phyloP scores from a whole-genome alignment of 495 filamentous ascomycete genomes.

The Hyaloscypha variabilis region DNA sequence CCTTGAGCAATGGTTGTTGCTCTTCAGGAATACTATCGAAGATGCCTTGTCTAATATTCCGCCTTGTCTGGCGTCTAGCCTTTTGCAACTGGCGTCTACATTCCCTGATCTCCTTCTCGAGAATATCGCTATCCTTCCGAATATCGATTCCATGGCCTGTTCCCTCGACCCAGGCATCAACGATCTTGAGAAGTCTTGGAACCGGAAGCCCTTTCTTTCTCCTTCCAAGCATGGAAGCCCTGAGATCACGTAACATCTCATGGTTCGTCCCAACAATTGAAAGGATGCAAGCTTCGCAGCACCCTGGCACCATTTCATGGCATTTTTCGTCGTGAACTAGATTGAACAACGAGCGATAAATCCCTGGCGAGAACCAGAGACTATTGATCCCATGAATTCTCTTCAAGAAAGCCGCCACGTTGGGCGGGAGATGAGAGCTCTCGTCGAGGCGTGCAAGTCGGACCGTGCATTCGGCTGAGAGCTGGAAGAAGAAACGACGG shows the following conservation, averaged over 20 bases:
- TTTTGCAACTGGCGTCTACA: slow-evolving; percentile 19
- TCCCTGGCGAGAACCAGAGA: slow-evolving; percentile 37
- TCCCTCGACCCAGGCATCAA: slow-evolving; percentile 45
- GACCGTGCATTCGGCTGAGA: slow-evolving; percentile 40
- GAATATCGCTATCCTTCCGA: not conserved
- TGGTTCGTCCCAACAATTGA: slow-evolving; percentile 42
- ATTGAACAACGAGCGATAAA: slow-evolving; percentile 30
- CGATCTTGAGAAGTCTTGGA: slow-evolving; percentile 37
- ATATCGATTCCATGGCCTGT: slow-evolving; percentile 9
- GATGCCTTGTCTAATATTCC: slow-evolving; percentile 1
- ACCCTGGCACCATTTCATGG: slow-evolving; percentile 26
- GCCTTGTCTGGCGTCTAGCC: slow-evolving; percentile 3
- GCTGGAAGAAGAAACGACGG: slow-evolving; percentile 36
- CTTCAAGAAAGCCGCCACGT: slow-evolving; percentile 34
- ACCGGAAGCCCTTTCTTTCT: slow-evolving; percentile 23
- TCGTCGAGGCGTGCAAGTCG: slow-evolving; percentile 31
- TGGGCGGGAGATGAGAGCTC: slow-evolving; percentile 22
- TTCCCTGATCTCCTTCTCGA: slow-evolving; percentile 16
- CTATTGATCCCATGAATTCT: slow-evolving; percentile 37
- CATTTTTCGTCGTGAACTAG: not conserved
- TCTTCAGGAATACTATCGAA: not conserved
- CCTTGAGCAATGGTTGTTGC: not conserved
- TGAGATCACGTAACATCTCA: slow-evolving; percentile 39
- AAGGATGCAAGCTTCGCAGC: slow-evolving; percentile 51
- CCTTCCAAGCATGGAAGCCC: slow-evolving; percentile 39